Evolutionary conservation across 2,329 filamentous ascomycete genomes (phyloP).

Genomic region (Xylariales sp.): DNA sequence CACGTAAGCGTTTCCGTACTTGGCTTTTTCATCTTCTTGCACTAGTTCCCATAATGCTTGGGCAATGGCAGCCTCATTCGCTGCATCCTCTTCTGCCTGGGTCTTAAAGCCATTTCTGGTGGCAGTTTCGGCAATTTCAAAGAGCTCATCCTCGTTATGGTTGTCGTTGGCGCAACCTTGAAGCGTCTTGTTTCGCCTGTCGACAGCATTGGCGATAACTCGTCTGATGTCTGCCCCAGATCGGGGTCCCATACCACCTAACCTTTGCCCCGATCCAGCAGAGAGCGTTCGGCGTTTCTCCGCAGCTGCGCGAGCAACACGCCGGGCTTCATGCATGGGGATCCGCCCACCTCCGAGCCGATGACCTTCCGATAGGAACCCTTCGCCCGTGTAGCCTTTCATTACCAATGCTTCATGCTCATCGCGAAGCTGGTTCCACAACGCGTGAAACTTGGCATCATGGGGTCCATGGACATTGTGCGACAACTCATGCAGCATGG

Average conservation of each 20-base stretch:
- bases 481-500: conserved; percentile 90
- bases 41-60: conserved; percentile 83
- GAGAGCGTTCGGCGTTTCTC: conserved; percentile 60
- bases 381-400: conserved; percentile 88
- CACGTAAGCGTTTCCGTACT: conserved; percentile 52
- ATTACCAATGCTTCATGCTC: conserved; percentile 72
- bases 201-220: conserved; percentile 68
- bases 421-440: conserved; percentile 87
- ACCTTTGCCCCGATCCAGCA: conserved; percentile 62
- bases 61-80: conserved; percentile 82
- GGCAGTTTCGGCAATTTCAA: conserved; percentile 58
- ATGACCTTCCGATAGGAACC: conserved; percentile 73
- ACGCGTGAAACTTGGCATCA: conserved; percentile 72
- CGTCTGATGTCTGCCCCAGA: conserved; percentile 65
- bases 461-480: conserved; percentile 85
- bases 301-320: conserved; percentile 68
- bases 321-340: conserved; percentile 68
- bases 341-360: conserved; percentile 64
- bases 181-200: conserved; percentile 61
- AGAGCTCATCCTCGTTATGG: conserved; percentile 61
- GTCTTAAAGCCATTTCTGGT: conserved; percentile 74
- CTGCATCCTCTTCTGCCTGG: conserved; percentile 81
- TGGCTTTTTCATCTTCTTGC: conserved; percentile 65
- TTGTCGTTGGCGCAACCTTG: conserved; percentile 73
- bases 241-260: conserved; percentile 58